Percentiles rank a stretch among this genome's conserved stretches.
These are phyloP conservation scores for Venturia carpophila DNA, from an alignment of 2,329 filamentous ascomycete genomes.

Conservation along the genomic window DNA sequence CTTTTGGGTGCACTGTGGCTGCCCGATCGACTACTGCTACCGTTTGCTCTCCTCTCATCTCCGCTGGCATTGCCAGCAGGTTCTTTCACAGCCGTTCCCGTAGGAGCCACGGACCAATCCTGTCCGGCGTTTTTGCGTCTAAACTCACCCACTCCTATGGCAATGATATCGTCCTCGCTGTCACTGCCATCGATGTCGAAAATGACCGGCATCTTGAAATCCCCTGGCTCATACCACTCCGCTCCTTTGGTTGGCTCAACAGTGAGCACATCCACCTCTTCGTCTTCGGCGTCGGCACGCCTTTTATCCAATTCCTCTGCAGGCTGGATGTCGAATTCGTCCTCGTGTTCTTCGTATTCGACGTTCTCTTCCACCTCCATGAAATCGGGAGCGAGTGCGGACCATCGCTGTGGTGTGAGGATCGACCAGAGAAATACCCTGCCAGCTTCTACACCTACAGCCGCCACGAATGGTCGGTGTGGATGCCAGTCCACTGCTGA, in stretches of 20 bases:
- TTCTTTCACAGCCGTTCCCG: conserved; percentile 6
- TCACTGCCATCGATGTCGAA: conserved; percentile 89
- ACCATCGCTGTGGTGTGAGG: conserved; percentile 92
- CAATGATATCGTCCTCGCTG: conserved; percentile 79
- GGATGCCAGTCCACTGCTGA: conserved; percentile 98
- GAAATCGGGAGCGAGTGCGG: conserved; percentile 91
- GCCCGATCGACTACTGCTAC: not conserved
- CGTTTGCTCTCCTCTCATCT: conserved; percentile 14
- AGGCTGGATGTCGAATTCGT: conserved; percentile 96
- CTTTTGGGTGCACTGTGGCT: conserved; percentile 4
- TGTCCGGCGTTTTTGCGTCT: conserved; percentile 69
- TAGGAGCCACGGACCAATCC: conserved; percentile 16
- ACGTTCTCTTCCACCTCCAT: conserved; percentile 97
- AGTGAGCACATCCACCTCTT: conserved; percentile 83
- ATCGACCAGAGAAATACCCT: conserved; percentile 96
- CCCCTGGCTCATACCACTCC: conserved; percentile 45
- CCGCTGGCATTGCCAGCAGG: conserved; percentile 9
- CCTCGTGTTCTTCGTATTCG: conserved; percentile 89
- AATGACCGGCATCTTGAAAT: conserved; percentile 90
- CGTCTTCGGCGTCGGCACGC: conserved; percentile 83
- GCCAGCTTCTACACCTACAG: conserved; percentile 86
- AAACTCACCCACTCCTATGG: conserved; percentile 70
- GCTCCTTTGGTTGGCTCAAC: conserved; percentile 46
- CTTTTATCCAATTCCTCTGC: conserved; percentile 91
- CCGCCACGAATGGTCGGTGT: conserved; percentile 74